These are phyloP conservation scores for Penicillium psychrosexuale DNA, from an alignment of 2,329 filamentous ascomycete species.

Conservation along the genomic window DNA sequence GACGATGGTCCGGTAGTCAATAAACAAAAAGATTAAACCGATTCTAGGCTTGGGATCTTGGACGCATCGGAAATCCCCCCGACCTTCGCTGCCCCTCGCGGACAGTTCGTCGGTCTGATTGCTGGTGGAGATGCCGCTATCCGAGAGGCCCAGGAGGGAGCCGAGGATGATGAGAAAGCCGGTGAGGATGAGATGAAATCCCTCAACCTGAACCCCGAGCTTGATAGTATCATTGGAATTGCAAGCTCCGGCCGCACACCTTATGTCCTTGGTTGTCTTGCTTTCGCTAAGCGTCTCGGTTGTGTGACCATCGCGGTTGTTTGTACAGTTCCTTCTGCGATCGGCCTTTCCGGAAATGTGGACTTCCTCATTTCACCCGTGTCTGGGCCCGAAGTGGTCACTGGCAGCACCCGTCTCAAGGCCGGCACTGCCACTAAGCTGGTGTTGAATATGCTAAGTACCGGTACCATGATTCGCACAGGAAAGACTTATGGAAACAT, in stretches of 20 bases:
- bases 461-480: slow-evolving; percentile 41
- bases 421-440: slow-evolving; percentile 48
- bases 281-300: slow-evolving; percentile 35
- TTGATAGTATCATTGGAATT: slow-evolving; percentile 44
- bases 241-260: slow-evolving; percentile 46
- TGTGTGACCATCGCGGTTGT: slow-evolving; percentile 41
- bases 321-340: slow-evolving; percentile 38
- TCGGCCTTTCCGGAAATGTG: slow-evolving; percentile 25
- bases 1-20: neutral
- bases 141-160: slow-evolving; percentile 42
- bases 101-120: slow-evolving; percentile 44
- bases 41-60: slow-evolving; percentile 38
- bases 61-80: slow-evolving; percentile 46
- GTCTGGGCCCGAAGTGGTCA: slow-evolving; percentile 45
- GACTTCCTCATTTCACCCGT: slow-evolving; percentile 40
- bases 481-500: slow-evolving; percentile 46
- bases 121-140: slow-evolving; percentile 44
- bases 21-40: neutral
- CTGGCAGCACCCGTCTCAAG: slow-evolving; percentile 49
- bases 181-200: slow-evolving; percentile 33
- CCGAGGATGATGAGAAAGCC: slow-evolving; percentile 38
- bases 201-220: slow-evolving; percentile 27
- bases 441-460: slow-evolving; percentile 47
- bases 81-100: slow-evolving; percentile 40
- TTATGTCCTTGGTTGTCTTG: slow-evolving; percentile 41